A percentile compares a stretch with the other conserved stretches of the same genome.
Evolutionary conservation across 768 basidiomycete genomes (phyloP).

Genomic region (Cyathus striatus): DNA sequence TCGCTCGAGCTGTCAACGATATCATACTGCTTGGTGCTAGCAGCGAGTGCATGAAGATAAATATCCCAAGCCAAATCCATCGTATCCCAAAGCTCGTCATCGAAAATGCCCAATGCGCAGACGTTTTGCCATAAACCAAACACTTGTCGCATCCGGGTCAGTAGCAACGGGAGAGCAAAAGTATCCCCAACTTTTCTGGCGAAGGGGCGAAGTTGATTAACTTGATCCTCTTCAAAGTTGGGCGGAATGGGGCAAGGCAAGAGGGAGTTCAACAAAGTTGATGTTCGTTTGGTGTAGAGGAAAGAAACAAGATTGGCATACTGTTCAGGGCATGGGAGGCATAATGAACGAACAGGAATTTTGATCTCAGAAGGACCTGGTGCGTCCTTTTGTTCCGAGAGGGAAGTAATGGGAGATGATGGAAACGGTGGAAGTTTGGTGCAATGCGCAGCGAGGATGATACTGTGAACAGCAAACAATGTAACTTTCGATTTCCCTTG

Average conservation of each 20-base stretch:
- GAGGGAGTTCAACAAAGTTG: slow-evolving; percentile 46
- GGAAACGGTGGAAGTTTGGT: slow-evolving; percentile 57
- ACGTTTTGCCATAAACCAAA: slow-evolving; percentile 72
- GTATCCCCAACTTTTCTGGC: slow-evolving; percentile 30
- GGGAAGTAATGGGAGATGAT: slow-evolving; percentile 17
- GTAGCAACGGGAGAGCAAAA: slow-evolving; percentile 40
- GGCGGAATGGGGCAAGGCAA: slow-evolving; percentile 31
- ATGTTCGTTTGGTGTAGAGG: slow-evolving; percentile 58
- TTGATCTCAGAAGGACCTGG: slow-evolving; percentile 28
- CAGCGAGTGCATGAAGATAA: slow-evolving; percentile 53
- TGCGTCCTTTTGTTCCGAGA: slow-evolving; percentile 11
- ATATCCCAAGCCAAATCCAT: slow-evolving; percentile 68
- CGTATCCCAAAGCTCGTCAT: slow-evolving; percentile 60
- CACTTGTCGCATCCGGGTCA: slow-evolving; percentile 42
- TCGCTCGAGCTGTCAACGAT: too few relatives aligned
- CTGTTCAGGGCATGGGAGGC: slow-evolving; percentile 55
- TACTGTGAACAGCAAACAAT: slow-evolving; percentile 64
- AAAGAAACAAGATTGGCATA: slow-evolving; percentile 58
- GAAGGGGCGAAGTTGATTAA: slow-evolving; percentile 13
- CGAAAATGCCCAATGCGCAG: slow-evolving; percentile 63
- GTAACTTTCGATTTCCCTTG: slow-evolving; percentile 23
- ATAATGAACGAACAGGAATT: slow-evolving; percentile 59
- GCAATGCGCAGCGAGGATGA: slow-evolving; percentile 68
- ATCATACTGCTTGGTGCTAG: too few relatives aligned
- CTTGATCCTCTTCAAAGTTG: slow-evolving; percentile 19